A percentile compares a stretch with the other conserved stretches of the same genome.
Evolutionary conservation across 331 rosid genomes (phyloP).

Genomic region (Spiraea crenata): DNA sequence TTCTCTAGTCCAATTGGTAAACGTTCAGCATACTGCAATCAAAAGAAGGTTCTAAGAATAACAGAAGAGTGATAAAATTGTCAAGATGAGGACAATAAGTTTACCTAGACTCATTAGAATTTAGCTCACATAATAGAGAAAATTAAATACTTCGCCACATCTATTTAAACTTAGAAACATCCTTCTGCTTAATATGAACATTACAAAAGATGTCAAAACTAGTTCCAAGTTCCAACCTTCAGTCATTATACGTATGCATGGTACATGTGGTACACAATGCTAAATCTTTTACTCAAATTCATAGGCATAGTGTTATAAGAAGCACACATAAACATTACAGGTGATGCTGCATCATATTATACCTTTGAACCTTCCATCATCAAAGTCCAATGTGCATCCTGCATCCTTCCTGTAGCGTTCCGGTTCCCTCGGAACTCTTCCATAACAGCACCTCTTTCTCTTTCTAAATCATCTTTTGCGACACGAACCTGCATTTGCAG

Average conservation of each 20-base stretch:
- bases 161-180: conserved; percentile 1
- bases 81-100: neutral
- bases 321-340: neutral
- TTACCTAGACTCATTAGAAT: neutral
- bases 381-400: conserved; percentile 89
- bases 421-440: conserved; percentile 88
- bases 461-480: conserved; percentile 75
- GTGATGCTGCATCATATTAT: neutral
- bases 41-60: conserved; percentile 23
- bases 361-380: conserved; percentile 97
- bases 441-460: conserved; percentile 94
- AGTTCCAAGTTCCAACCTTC: neutral
- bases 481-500: conserved; percentile 65
- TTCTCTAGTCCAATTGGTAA: conserved; percentile 87
- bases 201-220: neutral
- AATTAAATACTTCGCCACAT: neutral
- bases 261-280: neutral
- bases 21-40: conserved; percentile 92
- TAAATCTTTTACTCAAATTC: neutral
- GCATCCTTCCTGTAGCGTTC: conserved; percentile 94
- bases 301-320: neutral
- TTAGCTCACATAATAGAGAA: neutral
- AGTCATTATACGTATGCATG: neutral
- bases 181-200: neutral
- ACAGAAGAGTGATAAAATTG: conserved; percentile 15